Conservation (phyloP, 108 stramenopile species). For the Stephanodiscus triporus region DNA sequence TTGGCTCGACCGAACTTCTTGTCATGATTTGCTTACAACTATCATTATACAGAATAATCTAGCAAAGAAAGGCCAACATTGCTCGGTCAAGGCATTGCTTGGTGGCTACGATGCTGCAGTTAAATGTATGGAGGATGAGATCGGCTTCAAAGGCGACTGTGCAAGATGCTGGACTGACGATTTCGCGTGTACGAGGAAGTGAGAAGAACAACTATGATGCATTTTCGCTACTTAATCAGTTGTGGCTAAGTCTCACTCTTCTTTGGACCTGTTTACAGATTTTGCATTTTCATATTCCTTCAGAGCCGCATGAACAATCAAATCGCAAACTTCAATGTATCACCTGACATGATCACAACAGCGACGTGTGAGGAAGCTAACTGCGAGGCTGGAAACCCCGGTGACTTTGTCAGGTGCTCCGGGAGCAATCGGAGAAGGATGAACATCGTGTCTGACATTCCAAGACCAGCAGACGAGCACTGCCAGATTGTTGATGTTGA, state of each 20-base stretch:
- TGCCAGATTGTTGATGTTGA: conserved; percentile 12
- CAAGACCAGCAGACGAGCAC: conserved; percentile 4
- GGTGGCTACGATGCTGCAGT: background rate
- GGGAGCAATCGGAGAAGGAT: conserved; percentile 17
- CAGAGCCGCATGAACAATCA: conserved; percentile 13
- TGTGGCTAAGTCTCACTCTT: background rate
- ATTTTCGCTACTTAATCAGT: no score
- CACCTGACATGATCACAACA: conserved; percentile 5
- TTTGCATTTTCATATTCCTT: conserved; percentile 21
- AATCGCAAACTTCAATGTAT: conserved; percentile 17
- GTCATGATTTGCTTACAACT: background rate
- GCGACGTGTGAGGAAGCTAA: conserved; percentile 25
- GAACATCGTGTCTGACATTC: conserved; percentile 7
- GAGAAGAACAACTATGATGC: background rate
- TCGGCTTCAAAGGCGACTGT: conserved; percentile 13
- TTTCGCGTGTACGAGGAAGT: conserved; percentile 8
- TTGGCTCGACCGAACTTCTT: no score
- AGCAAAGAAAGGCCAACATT: conserved; percentile 8
- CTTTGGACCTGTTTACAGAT: background rate
- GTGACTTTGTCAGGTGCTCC: conserved; percentile 18
- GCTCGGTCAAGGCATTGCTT: conserved; percentile 13
- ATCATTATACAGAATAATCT: background rate
- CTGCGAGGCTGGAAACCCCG: conserved; percentile 25
- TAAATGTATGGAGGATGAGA: background rate
- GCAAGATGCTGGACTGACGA: conserved; percentile 16